Base-by-base conservation (phyloP, 2,329 filamentous ascomycete genomes). In the Parasarocladium wereldwijsianum region DNA sequence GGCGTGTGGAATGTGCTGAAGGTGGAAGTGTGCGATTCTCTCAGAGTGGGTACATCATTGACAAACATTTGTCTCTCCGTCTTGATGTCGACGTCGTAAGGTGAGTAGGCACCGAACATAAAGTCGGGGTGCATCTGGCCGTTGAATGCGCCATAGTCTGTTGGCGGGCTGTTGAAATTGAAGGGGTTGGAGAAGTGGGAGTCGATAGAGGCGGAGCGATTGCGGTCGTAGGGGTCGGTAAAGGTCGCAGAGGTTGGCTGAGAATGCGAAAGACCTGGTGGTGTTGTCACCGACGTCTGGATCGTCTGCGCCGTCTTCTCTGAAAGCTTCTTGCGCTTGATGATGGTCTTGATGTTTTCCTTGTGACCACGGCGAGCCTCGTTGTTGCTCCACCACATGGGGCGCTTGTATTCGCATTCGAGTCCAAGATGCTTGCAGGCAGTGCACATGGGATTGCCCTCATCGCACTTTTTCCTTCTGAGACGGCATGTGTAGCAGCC, bases 361-460 rank as follows among this genome's bases (percentile, higher is more conserved):
- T 96, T 98, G 53, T 94, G 84, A 33, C 76, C 62, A 44, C 78
- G 73, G 42, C 90, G 70, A 47, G 80, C 74, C 39, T 93, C 85
- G 47, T 81, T 80, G 64, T 90, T 94, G 58, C 78, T 81, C 90
- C 90, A 98, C 90, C 90, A 98, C 58, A 82, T 73, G 21, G 90
- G 90, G 49, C 86, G 67, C 66, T 93, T 93, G 63, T 96, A 98
- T 63, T 96, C 85, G 62, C 90, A 98, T 46, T 69, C 66, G 34
- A 98, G 67, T 32, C 81, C 80, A 33, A 98, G 76, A 47, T 74
- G 66, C 43, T 70, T 74, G 65, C 72, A 77, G 36, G 72, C 72
- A 11, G 68, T 66, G 60, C 72, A 77, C 44, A 62, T 57, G 31
- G 70, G 69, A 21, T 62, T 57, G 38, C 68, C 70, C 52, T 77